Evolutionary conservation across 495 filamentous ascomycete genomes (phyloP).

Genomic region (Penicillium taxi): DNA sequence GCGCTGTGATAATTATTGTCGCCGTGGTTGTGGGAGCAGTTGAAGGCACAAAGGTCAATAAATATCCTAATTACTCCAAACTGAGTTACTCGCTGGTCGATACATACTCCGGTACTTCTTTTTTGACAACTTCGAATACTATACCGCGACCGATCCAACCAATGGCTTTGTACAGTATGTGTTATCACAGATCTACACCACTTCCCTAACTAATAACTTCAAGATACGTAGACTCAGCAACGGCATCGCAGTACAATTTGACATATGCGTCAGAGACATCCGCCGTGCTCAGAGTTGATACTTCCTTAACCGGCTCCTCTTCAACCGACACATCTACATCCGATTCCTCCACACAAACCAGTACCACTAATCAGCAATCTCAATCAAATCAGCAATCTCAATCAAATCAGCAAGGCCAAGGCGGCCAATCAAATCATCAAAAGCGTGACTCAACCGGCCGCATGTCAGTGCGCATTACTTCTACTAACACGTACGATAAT

Average conservation of each 20-base stretch:
- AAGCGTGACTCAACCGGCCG: slow-evolving; percentile 33
- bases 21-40: slow-evolving; percentile 41
- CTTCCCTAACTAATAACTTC: not conserved
- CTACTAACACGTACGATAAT: slow-evolving; percentile 36
- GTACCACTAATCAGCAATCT: no score
- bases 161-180: slow-evolving; percentile 32
- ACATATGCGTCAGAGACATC: slow-evolving; percentile 34
- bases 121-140: slow-evolving; percentile 44
- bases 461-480: slow-evolving; percentile 38
- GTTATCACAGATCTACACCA: no score
- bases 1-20: slow-evolving; percentile 34
- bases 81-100: slow-evolving; percentile 37
- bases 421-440: no score
- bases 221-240: slow-evolving; percentile 13
- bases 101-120: slow-evolving; percentile 33
- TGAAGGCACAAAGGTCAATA: slow-evolving; percentile 28
- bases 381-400: no score
- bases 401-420: no score
- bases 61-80: slow-evolving; percentile 40
- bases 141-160: slow-evolving; percentile 35
- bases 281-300: slow-evolving; percentile 45
- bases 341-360: no score
- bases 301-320: no score
- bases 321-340: no score
- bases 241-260: slow-evolving; percentile 29